Percentiles rank a stretch among this genome's conserved stretches.
phyloP scores from a whole-genome alignment of 345 rosid species.

The Hibiscus tridactylites region DNA sequence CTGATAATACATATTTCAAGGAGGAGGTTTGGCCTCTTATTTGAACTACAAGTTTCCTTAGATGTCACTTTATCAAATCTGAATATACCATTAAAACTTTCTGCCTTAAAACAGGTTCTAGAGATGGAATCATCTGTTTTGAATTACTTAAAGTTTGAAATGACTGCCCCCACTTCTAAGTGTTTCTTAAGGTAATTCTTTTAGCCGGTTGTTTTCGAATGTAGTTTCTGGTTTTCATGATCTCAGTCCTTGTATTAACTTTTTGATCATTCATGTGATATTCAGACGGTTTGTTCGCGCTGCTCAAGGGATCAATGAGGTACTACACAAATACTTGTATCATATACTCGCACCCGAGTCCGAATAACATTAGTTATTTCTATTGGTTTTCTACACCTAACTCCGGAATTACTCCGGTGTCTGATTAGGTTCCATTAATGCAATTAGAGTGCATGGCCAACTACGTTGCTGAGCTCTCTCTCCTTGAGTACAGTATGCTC shows the following conservation, averaged over 20 bases:
- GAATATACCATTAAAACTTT: not conserved
- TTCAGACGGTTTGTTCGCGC: conserved; percentile 80
- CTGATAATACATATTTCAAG: conserved; percentile 85
- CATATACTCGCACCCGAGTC: no score
- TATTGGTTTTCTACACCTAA: not conserved
- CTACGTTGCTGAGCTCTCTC: conserved; percentile 68
- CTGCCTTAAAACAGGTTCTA: conserved; percentile 33
- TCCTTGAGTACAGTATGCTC: conserved; percentile 76
- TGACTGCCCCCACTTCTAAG: conserved; percentile 83
- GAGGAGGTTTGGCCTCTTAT: conserved; percentile 46
- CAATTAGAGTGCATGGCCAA: conserved; percentile 78
- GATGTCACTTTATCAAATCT: not conserved
- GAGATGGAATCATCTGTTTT: conserved; percentile 24
- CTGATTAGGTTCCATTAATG: conserved; percentile 45
- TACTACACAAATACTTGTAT: conserved; percentile 15
- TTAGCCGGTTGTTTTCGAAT: not conserved
- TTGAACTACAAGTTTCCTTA: no score
- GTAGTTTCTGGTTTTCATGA: not conserved
- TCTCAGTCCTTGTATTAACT: conserved; percentile 6
- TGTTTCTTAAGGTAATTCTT: conserved; percentile 69
- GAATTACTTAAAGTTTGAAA: conserved; percentile 82
- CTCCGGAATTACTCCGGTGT: not conserved
- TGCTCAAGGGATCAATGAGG: conserved; percentile 78
- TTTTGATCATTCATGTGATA: conserved; percentile 10
- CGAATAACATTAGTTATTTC: no score